Evolutionary conservation across 2,329 filamentous ascomycete genomes (phyloP), one percentile per base, ranked within the genome.

Genomic region (Corynespora cassiicola): DNA sequence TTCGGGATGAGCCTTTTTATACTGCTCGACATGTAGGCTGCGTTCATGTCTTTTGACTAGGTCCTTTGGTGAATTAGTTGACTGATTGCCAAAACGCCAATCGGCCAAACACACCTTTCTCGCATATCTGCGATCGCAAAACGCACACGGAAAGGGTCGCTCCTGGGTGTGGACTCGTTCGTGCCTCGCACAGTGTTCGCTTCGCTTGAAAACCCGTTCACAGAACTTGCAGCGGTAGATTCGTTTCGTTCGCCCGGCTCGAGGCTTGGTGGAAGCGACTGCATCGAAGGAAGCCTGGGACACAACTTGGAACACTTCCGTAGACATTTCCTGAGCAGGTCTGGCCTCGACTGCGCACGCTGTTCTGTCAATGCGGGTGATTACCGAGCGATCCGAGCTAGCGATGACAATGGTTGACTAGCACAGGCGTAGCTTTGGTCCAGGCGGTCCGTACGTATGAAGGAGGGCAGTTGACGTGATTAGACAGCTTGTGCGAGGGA

Each of bases 41-140:
- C 58, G 52, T 28, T 66, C 64, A 33, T 68, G 64, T 30, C 64
- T 54, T 32, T 65, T 62, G 11, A 68, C 56, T n/a, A 68, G 52
- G 39, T 68, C 64, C n/a, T n/a, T n/a, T n/a, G n/a, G n/a, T n/a
- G n/a, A n/a, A n/a, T n/a, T n/a, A n/a, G n/a, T n/a, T n/a, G n/a
- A n/a, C n/a, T n/a, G n/a, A n/a, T n/a, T n/a, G n/a, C n/a, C n/a
- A n/a, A n/a, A n/a, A n/a, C n/a, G n/a, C n/a, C n/a, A n/a, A n/a
- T n/a, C n/a, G n/a, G n/a, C n/a, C n/a, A n/a, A n/a, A 47, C 54
- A 24, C 50, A 64, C n/a, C 61, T 64, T 68, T 39, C 64, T 52
- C 30, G 61, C 63, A 43, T 68, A 68, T 31, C 46, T 54, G 14
- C 60, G 47, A 12, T 59, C 55, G 49, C 64, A 68, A 31, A 62